phyloP scores from a whole-genome alignment of 805 yeast species.

The Limtongia smithiae region DNA sequence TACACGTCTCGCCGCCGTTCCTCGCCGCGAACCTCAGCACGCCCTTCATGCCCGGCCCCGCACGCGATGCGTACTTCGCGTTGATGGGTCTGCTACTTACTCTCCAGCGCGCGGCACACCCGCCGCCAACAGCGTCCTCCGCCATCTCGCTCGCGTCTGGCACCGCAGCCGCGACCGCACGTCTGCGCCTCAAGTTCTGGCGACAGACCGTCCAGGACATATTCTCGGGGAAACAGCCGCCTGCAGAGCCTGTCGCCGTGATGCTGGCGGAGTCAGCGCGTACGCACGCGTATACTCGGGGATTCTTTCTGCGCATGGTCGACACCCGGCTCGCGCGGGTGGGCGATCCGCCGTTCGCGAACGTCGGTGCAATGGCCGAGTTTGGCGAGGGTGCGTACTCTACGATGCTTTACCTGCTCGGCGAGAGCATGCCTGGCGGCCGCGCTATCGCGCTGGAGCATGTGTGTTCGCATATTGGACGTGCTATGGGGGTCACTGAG shows the following conservation, averaged over 20 bases:
- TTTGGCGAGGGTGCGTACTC: conserved; percentile 79
- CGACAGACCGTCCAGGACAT: conserved; percentile 53
- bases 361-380: conserved; percentile 59
- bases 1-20: not conserved
- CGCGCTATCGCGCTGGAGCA: conserved; percentile 41
- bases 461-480: conserved; percentile 65
- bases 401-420: conserved; percentile 65
- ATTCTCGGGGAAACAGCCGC: conserved; percentile 38
- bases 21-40: conserved; percentile 51
- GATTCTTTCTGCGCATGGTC: conserved; percentile 56
- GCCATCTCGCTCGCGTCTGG: conserved; percentile 57
- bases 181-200: conserved; percentile 71
- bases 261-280: conserved; percentile 51
- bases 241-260: conserved; percentile 65
- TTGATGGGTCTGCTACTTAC: conserved; percentile 48
- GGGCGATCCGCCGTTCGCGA: conserved; percentile 45
- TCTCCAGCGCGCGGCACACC: conserved; percentile 11
- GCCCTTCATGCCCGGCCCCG: conserved; percentile 64
- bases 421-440: conserved; percentile 44
- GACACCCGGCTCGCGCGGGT: conserved; percentile 56
- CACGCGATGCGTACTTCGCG: conserved; percentile 61
- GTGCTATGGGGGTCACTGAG: conserved; percentile 68
- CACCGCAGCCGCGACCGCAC: conserved; percentile 43
- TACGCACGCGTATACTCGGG: conserved; percentile 48
- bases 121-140: conserved; percentile 10